phyloP scores from a whole-genome alignment of 768 basidiomycete species.

The Termitomyces heimii region DNA sequence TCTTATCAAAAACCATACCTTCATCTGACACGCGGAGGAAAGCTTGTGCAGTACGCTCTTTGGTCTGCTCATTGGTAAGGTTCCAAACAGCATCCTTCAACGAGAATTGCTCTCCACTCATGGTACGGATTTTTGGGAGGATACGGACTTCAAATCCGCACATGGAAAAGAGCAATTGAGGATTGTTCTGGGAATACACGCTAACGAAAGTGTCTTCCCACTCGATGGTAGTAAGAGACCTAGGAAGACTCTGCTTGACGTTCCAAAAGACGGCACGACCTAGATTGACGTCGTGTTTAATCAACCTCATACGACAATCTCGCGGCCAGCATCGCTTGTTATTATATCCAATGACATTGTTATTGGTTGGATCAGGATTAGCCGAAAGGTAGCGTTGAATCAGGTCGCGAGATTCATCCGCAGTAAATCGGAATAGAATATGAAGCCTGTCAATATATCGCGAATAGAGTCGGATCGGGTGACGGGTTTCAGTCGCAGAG shows the following conservation, averaged over 20 bases:
- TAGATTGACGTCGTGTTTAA: conserved; percentile 99
- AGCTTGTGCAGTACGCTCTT: conserved; percentile 96
- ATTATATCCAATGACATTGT: conserved; percentile 98
- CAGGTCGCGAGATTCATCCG: conserved; percentile 94
- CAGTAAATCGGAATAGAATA: conserved; percentile 95
- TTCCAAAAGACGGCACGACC: conserved; percentile 99
- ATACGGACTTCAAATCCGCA: conserved; percentile 99
- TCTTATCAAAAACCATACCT: conserved; percentile 33
- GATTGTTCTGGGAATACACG: conserved; percentile 96
- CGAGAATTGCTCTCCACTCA: conserved; percentile 96
- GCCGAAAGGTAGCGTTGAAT: conserved; percentile 97
- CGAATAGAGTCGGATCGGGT: conserved; percentile 97
- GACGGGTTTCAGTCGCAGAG: conserved; percentile 89
- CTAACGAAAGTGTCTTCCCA: conserved; percentile 99
- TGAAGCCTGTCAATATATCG: conserved; percentile 95
- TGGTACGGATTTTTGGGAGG: conserved; percentile 91
- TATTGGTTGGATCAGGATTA: conserved; percentile 97
- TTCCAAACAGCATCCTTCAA: conserved; percentile 97
- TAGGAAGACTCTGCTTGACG: conserved; percentile 92
- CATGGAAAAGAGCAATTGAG: conserved; percentile 97
- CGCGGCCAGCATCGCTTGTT: conserved; percentile 99
- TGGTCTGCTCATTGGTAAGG: conserved; percentile 92
- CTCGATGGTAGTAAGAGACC: conserved; percentile 96
- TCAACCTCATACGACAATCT: conserved; percentile 97
- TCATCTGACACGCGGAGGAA: conserved; percentile 98